Evolutionary conservation across 2,329 filamentous ascomycete genomes (phyloP).

Genomic region (Rugonectria rugulosa): DNA sequence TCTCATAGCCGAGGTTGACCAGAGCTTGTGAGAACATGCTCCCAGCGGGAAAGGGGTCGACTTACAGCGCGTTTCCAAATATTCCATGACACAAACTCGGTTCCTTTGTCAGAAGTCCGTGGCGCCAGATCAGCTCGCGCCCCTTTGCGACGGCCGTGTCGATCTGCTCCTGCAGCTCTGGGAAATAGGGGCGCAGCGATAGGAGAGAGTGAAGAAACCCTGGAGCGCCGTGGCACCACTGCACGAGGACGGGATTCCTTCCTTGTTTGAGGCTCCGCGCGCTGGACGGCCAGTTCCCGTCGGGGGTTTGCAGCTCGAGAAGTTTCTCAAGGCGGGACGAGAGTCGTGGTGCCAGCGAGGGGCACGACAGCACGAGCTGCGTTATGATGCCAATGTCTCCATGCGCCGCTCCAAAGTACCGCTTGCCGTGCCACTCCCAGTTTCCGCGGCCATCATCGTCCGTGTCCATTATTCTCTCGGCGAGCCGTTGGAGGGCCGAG

Average conservation of each 20-base stretch:
- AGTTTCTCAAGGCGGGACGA: slow-evolving; percentile 61
- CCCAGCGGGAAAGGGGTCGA: too few species aligned
- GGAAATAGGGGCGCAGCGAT: slow-evolving; percentile 64
- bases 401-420: slow-evolving; percentile 72
- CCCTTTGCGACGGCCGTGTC: slow-evolving; percentile 60
- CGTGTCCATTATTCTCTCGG: slow-evolving; percentile 65
- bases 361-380: slow-evolving; percentile 69
- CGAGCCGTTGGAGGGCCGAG: slow-evolving; percentile 62
- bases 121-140: slow-evolving; percentile 61
- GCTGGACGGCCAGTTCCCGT: slow-evolving; percentile 70
- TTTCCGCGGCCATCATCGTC: slow-evolving; percentile 48
- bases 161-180: slow-evolving; percentile 60
- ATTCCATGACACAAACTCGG: slow-evolving; percentile 73
- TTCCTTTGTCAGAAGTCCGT: slow-evolving; percentile 68
- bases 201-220: slow-evolving; percentile 67
- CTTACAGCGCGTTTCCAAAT: slow-evolving; percentile 68
- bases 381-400: slow-evolving; percentile 74
- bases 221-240: slow-evolving; percentile 73
- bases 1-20: slow-evolving; percentile 27
- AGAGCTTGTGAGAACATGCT: slow-evolving; percentile 2
- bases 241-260: slow-evolving; percentile 58
- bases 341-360: slow-evolving; percentile 61
- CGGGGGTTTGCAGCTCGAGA: slow-evolving; percentile 65
- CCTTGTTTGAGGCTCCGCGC: slow-evolving; percentile 51
- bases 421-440: slow-evolving; percentile 71